Evolutionary conservation across 2,329 filamentous ascomycete genomes (phyloP).

Genomic region (Setomelanomma holmii): DNA sequence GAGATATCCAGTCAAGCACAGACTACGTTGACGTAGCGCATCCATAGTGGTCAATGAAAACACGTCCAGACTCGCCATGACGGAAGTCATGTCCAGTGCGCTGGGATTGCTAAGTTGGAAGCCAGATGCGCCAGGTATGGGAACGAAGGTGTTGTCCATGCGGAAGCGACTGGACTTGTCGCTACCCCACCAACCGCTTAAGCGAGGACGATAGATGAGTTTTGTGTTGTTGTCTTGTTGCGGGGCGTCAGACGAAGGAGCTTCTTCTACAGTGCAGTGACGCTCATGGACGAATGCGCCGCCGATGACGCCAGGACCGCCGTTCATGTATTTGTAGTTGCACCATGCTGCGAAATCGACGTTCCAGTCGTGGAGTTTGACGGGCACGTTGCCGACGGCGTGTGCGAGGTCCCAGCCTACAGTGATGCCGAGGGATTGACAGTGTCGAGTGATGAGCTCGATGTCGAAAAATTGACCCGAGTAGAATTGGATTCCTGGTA

Average conservation of each 20-base stretch:
- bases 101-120: conserved; percentile 88
- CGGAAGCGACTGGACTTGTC: conserved; percentile 78
- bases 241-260: conserved; percentile 1
- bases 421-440: conserved; percentile 72
- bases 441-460: conserved; percentile 76
- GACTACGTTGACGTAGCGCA: conserved; percentile 72
- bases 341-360: conserved; percentile 95
- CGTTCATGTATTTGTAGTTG: conserved; percentile 93
- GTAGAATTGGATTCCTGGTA: conserved; percentile 92
- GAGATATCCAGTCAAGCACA: conserved; percentile 78
- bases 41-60: conserved; percentile 76
- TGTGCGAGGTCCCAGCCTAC: conserved; percentile 92
- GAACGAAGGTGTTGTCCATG: conserved; percentile 83
- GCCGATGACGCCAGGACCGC: conserved; percentile 80
- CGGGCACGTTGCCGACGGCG: conserved; percentile 81
- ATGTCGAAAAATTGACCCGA: conserved; percentile 91
- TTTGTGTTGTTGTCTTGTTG: conserved; percentile 31
- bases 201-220: conserved; percentile 66
- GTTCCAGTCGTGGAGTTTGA: conserved; percentile 84
- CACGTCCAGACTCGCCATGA: conserved; percentile 75
- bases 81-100: conserved; percentile 77
- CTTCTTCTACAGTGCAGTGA: conserved; percentile 65
- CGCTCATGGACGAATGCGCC: conserved; percentile 81
- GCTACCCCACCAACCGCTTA: conserved; percentile 88
- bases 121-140: conserved; percentile 78